A percentile compares a stretch with the other conserved stretches of the same genome.
phyloP scores from a whole-genome alignment of 163 green algal species.

The Scenedesmus sp. region DNA sequence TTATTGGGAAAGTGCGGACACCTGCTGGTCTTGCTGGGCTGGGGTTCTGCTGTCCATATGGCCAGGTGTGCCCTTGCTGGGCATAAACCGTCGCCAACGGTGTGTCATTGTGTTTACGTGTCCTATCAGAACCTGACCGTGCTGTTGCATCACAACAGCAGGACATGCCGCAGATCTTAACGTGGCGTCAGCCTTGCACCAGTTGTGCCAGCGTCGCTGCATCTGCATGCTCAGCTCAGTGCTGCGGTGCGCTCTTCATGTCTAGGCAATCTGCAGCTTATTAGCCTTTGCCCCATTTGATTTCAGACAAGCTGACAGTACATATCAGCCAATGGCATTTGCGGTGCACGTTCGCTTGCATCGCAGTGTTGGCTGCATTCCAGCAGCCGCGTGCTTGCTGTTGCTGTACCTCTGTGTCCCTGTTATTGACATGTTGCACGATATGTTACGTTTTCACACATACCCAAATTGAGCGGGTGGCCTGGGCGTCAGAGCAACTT shows the following conservation, averaged over 20 bases:
- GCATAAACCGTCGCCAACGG: too few relatives aligned
- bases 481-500: not conserved
- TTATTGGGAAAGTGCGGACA: too few relatives aligned
- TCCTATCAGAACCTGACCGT: too few relatives aligned
- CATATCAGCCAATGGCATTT: not conserved
- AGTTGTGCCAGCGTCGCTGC: not conserved
- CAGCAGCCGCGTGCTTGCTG: not conserved
- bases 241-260: not conserved
- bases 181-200: not conserved
- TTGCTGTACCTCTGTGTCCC: not conserved
- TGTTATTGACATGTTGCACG: not conserved
- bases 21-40: too few relatives aligned
- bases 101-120: not conserved
- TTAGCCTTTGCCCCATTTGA: not conserved
- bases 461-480: not conserved
- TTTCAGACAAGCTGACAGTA: not conserved
- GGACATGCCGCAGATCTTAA: not conserved
- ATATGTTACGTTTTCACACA: not conserved
- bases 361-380: not conserved
- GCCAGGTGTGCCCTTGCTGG: too few relatives aligned
- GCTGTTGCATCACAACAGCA: conserved; percentile 1
- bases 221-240: not conserved
- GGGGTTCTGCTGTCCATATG: too few relatives aligned
- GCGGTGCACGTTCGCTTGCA: too few relatives aligned
- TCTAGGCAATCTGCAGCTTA: not conserved